These are phyloP conservation scores for Dothiorella sarmentorum DNA, from an alignment of 2,329 filamentous ascomycete species.

Conservation along the genomic window DNA sequence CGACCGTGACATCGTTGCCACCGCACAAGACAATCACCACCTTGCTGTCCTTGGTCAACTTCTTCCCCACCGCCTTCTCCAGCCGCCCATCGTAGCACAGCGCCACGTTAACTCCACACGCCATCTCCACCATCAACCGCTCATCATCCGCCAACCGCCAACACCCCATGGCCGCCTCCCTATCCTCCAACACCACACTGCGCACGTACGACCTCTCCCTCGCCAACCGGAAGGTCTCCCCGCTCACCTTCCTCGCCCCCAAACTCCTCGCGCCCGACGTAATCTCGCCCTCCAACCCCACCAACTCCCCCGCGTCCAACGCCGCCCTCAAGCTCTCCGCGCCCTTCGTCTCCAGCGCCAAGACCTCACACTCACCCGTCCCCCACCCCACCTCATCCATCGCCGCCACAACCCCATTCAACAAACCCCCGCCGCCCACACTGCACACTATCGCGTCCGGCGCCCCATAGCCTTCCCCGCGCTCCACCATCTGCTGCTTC, in stretches of 20 bases:
- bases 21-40: constrained; percentile 89
- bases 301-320: constrained; percentile 52
- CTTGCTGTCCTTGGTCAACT: constrained; percentile 72
- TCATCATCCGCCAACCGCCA: constrained; percentile 79
- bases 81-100: constrained; percentile 32
- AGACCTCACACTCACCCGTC: constrained; percentile 42
- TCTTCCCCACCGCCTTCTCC: constrained; percentile 89
- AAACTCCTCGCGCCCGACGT: constrained; percentile 73
- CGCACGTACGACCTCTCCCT: constrained; percentile 51
- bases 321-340: constrained; percentile 67
- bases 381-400: constrained; percentile 6
- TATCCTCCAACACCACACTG: constrained; percentile 65
- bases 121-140: constrained; percentile 73
- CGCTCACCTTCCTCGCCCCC: constrained; percentile 64
- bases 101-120: constrained; percentile 79
- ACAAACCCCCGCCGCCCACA: constrained; percentile 76
- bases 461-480: constrained; percentile 37
- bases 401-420: constrained; percentile 64
- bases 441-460: constrained; percentile 72
- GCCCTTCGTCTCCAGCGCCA: constrained; percentile 74
- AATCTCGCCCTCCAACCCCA: constrained; percentile 65
- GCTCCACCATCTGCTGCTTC: constrained; percentile 37
- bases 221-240: constrained; percentile 63
- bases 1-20: constrained; percentile 50
- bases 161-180: constrained; percentile 74